A percentile compares a stretch with the other conserved stretches of the same genome.
Evolutionary conservation across 225 moss, liverwort and hornwort genomes (phyloP).

Genomic region (Bryum argenteum): DNA sequence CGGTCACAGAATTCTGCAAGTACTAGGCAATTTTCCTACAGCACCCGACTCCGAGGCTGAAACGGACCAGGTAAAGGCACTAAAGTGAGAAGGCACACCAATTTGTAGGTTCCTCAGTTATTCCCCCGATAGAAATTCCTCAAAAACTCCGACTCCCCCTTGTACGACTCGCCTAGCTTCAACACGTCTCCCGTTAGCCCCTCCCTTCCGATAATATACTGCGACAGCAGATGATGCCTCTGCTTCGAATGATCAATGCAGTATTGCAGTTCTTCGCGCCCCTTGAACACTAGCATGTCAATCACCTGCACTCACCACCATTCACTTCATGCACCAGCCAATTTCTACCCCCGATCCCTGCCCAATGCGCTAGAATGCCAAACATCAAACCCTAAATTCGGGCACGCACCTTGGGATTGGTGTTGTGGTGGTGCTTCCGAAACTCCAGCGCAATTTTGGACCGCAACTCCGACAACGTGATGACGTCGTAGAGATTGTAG

Average conservation of each 20-base stretch:
- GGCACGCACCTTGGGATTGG: constrained; percentile 74
- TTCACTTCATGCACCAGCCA: background rate
- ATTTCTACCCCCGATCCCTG: background rate
- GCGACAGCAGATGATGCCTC: constrained; percentile 88
- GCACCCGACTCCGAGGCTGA: background rate
- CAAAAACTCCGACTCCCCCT: constrained; percentile 88
- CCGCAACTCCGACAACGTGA: constrained; percentile 63
- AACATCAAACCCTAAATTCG: constrained; percentile 8
- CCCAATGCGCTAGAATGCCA: background rate
- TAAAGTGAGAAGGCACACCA: constrained; percentile 21
- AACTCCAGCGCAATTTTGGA: constrained; percentile 58
- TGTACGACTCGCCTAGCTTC: constrained; percentile 73
- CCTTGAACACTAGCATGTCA: constrained; percentile 95
- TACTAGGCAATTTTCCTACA: background rate
- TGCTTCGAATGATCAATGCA: constrained; percentile 92
- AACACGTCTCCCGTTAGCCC: constrained; percentile 61
- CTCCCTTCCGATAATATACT: constrained; percentile 73
- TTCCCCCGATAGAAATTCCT: constrained; percentile 87
- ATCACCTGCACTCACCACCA: constrained; percentile 58
- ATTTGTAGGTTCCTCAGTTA: constrained; percentile 29
- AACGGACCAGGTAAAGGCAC: background rate
- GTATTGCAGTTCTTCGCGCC: constrained; percentile 85
- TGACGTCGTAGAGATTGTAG: constrained; percentile 78
- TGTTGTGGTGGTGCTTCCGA: constrained; percentile 71
- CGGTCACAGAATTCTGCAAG: background rate